phyloP scores from a whole-genome alignment of 2,329 filamentous ascomycete genomes.

The Shiraia bambusicola region DNA sequence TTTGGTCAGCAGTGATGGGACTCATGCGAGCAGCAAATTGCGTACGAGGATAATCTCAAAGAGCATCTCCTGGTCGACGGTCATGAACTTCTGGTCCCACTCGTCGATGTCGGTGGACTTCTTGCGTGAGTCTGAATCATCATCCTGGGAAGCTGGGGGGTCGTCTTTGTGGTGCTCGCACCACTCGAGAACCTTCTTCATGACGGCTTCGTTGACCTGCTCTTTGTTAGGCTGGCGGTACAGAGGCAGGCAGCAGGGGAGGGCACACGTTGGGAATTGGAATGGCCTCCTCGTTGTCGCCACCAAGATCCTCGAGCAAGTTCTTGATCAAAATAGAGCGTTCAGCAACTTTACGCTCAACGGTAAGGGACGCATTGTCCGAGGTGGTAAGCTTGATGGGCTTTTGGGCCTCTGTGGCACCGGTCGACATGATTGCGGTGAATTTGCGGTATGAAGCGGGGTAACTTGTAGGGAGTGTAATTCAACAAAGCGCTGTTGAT shows the following conservation, averaged over 20 bases:
- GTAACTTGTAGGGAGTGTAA: too few species aligned
- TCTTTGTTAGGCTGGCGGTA: conserved; percentile 26
- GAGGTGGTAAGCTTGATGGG: conserved; percentile 49
- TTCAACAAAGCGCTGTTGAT: too few species aligned
- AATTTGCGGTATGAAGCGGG: conserved; percentile 15
- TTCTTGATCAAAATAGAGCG: conserved; percentile 97
- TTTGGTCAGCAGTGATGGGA: conserved; percentile 15
- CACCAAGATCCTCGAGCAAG: conserved; percentile 91
- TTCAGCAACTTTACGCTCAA: conserved; percentile 77
- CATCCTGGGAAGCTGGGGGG: conserved; percentile 76
- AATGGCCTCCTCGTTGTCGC: conserved; percentile 65
- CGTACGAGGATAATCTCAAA: conserved; percentile 97
- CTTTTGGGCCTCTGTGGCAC: conserved; percentile 17
- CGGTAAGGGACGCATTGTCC: conserved; percentile 49
- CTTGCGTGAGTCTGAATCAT: conserved; percentile 91
- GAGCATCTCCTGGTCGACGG: conserved; percentile 99
- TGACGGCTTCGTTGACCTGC: conserved; percentile 83
- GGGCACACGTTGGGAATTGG: conserved; percentile 73
- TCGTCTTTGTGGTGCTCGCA: conserved; percentile 93
- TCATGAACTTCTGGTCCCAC: conserved; percentile 99
- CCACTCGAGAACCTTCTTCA: conserved; percentile 98
- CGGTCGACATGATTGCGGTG: conserved; percentile 25
- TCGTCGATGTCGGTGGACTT: conserved; percentile 99
- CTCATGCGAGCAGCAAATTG: conserved; percentile 2
- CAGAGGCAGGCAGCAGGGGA: not conserved